These are phyloP conservation scores for Nemania bipapillata DNA, from an alignment of 2,329 filamentous ascomycete species.

Conservation along the genomic window DNA sequence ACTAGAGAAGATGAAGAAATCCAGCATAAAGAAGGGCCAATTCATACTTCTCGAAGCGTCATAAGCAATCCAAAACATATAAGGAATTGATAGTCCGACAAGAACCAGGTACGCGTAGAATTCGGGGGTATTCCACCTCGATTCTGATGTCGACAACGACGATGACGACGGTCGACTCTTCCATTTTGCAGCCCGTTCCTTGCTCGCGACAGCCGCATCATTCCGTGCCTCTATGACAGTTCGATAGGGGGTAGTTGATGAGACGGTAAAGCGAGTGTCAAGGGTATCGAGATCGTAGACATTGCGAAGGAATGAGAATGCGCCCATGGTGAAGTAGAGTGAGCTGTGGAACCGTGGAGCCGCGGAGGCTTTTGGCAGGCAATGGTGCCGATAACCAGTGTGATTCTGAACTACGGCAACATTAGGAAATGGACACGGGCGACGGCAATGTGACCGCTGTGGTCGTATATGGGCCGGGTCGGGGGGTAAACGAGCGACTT, in stretches of 20 bases:
- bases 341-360: background rate
- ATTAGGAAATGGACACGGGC: slow-evolving; percentile 24
- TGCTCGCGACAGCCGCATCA: slow-evolving; percentile 56
- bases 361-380: slow-evolving; percentile 30
- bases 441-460: background rate
- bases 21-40: background rate
- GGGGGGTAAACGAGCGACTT: slow-evolving; percentile 25
- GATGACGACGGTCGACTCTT: slow-evolving; percentile 52
- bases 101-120: slow-evolving; percentile 83
- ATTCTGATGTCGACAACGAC: too few relatives aligned
- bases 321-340: slow-evolving; percentile 53
- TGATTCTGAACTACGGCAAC: slow-evolving; percentile 29
- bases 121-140: slow-evolving; percentile 87
- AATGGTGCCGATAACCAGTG: slow-evolving; percentile 34
- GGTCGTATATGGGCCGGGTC: background rate
- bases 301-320: slow-evolving; percentile 51
- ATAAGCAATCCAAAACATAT: slow-evolving; percentile 92
- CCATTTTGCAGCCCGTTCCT: slow-evolving; percentile 57
- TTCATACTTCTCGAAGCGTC: slow-evolving; percentile 81
- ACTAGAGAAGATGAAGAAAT: too few relatives aligned
- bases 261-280: slow-evolving; percentile 72
- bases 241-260: slow-evolving; percentile 75
- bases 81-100: slow-evolving; percentile 73
- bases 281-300: slow-evolving; percentile 74
- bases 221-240: slow-evolving; percentile 63